Base-by-base conservation (phyloP, 2,329 filamentous ascomycete genomes). In the Stylonectria norvegica region DNA sequence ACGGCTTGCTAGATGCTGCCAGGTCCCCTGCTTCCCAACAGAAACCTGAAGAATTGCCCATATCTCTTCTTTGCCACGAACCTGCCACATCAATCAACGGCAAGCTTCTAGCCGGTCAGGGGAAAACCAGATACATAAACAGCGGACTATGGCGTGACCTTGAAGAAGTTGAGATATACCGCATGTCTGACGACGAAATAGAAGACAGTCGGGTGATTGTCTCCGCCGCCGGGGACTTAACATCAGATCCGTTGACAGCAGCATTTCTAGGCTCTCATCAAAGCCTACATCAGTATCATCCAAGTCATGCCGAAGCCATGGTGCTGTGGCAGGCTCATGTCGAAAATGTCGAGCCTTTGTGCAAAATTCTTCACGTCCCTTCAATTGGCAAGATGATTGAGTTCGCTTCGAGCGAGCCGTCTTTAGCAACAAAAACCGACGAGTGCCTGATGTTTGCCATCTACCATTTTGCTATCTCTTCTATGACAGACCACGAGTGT, bases 391-490 rank as follows among this genome's bases (percentile, higher is more conserved):
- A 41, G 6, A 49, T 56, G 41, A 34, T 59, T 12, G 46, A 47
- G 7, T 17, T 14, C 2, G 40, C 45, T 7, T 50, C 52, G 1
- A 39, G 30, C 3, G 19, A 49, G 8, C 58, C 57, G 1, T 37
- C 15, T 20, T 40, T 22, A 7, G 48, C 52, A 3, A 55, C 58
- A 7, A 58, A 56, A 48, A 41, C 31, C 9, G 51, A 65, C 2
- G 61, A 69, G 48, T 66, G 66, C 40, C 43, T 66, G 19, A 29
- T 66, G 50, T 77, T 78, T 50, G 60, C 68, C 38, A 58, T 72
- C 5, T 71, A 71, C 43, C 56, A 62, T 36, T 59, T 64, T 36
- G 64, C 68, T 2, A 47, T 66, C 14, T 59, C 61, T 31, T 70
- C 65, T 17, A 59, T 76, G 44, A 62, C 55, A 4, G 64, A 71